Percentiles rank a stretch among this genome's conserved stretches.
Conservation (phyloP, 2,329 filamentous ascomycete genomes). For the Cercospora sojina region DNA sequence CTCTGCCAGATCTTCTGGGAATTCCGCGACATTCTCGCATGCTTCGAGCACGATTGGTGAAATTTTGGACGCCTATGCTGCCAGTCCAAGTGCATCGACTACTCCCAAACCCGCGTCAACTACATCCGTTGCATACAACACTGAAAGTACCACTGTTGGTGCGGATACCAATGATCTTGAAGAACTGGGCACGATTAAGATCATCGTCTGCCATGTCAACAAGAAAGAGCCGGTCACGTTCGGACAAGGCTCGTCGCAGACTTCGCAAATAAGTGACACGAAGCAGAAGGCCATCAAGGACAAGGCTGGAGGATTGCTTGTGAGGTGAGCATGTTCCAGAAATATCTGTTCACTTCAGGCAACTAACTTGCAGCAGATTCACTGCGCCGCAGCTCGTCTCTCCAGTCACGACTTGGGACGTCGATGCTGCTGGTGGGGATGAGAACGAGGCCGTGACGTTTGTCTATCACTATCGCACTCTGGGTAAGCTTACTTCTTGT, state of each 20-base stretch:
- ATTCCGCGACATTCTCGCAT: not conserved
- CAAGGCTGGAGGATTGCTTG: constrained; percentile 7
- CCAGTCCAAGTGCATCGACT: not conserved
- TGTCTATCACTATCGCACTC: constrained; percentile 13
- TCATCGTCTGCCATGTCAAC: constrained; percentile 18
- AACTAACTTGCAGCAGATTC: constrained; percentile 2
- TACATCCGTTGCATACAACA: not conserved
- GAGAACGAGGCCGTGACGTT: constrained; percentile 5
- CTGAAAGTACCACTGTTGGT: not conserved
- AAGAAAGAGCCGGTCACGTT: constrained; percentile 9
- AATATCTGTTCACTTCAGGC: not conserved
- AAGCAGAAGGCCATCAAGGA: constrained; percentile 9
- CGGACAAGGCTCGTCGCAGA: constrained; percentile 1
- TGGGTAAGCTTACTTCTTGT: not conserved
- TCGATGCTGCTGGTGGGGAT: constrained; percentile 1
- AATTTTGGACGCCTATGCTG: not conserved
- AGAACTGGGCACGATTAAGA: constrained; percentile 20
- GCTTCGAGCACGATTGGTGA: not conserved
- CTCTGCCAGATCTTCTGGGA: not conserved
- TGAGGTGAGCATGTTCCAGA: not conserved
- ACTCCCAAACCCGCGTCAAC: not conserved
- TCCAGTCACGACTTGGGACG: constrained; percentile 8
- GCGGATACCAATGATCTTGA: not conserved
- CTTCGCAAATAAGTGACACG: not conserved
- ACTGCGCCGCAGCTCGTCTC: not conserved